Evolutionary conservation across 2,329 filamentous ascomycete species (phyloP), one percentile per base, ranked within the genome.

Genomic region (Diaporthe australafricana): DNA sequence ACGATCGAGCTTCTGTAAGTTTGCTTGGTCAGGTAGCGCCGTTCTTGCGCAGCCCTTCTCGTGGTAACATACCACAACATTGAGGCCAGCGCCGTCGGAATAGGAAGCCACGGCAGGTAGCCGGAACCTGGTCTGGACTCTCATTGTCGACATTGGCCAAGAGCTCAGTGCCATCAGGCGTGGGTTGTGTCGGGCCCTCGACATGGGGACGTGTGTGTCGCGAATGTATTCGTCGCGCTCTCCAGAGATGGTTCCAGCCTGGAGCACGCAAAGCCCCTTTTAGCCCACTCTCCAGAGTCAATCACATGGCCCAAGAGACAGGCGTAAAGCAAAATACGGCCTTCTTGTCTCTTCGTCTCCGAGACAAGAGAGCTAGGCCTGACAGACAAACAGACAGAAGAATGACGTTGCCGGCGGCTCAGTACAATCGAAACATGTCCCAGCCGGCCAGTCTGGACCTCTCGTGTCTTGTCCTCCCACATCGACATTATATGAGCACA

Each of bases 331-430:
- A 20, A 14, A 50, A 38, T 20, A 16, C 42, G 50, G 45, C 25
- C 48, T n/a, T 45, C 42, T 14, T 16, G 45, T 48, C 60, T 27
- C 45, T 17, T 17, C n/a, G 12, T 5, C 60, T 30, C 42, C 45
- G 60, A 65, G 60, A 65, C 45, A 65, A 38, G 14, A 38, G 42
- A 27, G 45, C 20, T 50, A 50, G 60, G 38, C 45, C 20, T 65
- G 60, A 65, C 42, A 65, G 60, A 48, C 60, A 48, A 16, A 27
- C 45, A 65, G 48, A 22, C 14, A n/a, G n/a, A n/a, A n/a, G n/a
- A 6, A 12, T 50, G 42, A 65, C 60, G 60, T 50, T 65, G 30
- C 45, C 35, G 60, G 45, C 52, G 66, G 42, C 66, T 40, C 52
- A 50, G 14, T 20, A 50, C 66, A 40, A 7, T 60, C 40, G 52